Conservation (phyloP, 768 basidiomycete species). For the Pleurotus giganteus region DNA sequence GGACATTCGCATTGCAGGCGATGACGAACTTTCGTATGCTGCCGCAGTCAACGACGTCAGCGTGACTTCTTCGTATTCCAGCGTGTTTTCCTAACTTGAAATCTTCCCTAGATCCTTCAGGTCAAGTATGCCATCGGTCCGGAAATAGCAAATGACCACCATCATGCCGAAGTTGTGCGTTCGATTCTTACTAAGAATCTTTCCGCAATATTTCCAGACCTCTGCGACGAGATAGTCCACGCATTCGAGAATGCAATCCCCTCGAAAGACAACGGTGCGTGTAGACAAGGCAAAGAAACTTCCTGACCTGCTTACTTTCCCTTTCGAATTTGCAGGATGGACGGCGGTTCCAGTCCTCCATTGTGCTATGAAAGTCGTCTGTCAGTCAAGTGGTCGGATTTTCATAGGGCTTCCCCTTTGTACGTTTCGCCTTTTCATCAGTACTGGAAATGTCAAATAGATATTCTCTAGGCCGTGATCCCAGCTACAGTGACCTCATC, state of each 20-base stretch:
- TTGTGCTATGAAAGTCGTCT: constrained; percentile 30
- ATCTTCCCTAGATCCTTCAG: constrained; percentile 29
- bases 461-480: constrained; percentile 33
- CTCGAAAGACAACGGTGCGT: not conserved
- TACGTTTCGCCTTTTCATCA: constrained; percentile 19
- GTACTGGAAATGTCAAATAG: not conserved
- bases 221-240: constrained; percentile 27
- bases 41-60: constrained; percentile 26
- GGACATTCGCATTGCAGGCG: constrained; percentile 40
- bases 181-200: constrained; percentile 36
- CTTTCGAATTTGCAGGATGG: too few species aligned
- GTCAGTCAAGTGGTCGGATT: constrained; percentile 39
- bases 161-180: constrained; percentile 30
- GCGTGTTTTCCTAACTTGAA: not conserved
- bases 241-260: not conserved
- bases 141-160: constrained; percentile 24
- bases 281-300: too few species aligned
- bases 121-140: constrained; percentile 35
- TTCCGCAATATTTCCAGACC: constrained; percentile 30
- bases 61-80: not conserved
- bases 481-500: constrained; percentile 32
- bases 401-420: constrained; percentile 52
- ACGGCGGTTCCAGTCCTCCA: constrained; percentile 23
- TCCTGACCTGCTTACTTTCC: too few species aligned
- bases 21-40: constrained; percentile 28